These are phyloP conservation scores for Hibiscus mutabilis DNA, from an alignment of 345 rosid genomes.

Conservation along the genomic window DNA sequence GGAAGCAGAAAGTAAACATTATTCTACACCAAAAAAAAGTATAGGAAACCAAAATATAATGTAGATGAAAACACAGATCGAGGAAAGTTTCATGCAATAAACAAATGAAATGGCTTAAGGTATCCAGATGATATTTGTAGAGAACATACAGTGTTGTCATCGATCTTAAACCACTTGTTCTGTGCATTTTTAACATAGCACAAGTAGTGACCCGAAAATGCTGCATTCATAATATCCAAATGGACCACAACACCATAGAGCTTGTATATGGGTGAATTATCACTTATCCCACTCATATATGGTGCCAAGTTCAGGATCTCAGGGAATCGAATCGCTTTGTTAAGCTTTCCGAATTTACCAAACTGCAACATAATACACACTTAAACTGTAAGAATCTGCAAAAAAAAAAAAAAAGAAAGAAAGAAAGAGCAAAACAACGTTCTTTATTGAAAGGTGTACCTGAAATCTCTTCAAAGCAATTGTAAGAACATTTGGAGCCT, in stretches of 20 bases:
- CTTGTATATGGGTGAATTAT: constrained; percentile 71
- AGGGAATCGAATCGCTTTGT: constrained; percentile 73
- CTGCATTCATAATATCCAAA: constrained; percentile 85
- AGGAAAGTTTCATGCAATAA: neutral
- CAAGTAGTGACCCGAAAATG: constrained; percentile 93
- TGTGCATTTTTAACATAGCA: constrained; percentile 76
- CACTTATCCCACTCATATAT: constrained; percentile 81
- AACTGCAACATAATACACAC: constrained; percentile 46
- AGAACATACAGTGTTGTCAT: constrained; percentile 72
- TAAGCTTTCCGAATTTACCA: constrained; percentile 94
- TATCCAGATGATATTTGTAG: constrained; percentile 8
- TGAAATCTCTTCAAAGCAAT: constrained; percentile 90
- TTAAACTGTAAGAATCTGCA: neutral
- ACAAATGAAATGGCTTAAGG: neutral
- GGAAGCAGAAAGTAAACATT: neutral
- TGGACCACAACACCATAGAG: constrained; percentile 96
- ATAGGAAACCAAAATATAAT: neutral
- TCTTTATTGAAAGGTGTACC: constrained; percentile 32
- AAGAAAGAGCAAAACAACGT: neutral
- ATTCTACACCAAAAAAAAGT: neutral
- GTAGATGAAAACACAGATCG: neutral
- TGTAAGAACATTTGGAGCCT: constrained; percentile 94
- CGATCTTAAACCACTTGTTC: constrained; percentile 92
- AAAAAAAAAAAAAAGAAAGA: no score
- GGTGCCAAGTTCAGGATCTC: constrained; percentile 88